Conservation (phyloP, 208 protist genomes). For the Crithidia brevicula region DNA sequence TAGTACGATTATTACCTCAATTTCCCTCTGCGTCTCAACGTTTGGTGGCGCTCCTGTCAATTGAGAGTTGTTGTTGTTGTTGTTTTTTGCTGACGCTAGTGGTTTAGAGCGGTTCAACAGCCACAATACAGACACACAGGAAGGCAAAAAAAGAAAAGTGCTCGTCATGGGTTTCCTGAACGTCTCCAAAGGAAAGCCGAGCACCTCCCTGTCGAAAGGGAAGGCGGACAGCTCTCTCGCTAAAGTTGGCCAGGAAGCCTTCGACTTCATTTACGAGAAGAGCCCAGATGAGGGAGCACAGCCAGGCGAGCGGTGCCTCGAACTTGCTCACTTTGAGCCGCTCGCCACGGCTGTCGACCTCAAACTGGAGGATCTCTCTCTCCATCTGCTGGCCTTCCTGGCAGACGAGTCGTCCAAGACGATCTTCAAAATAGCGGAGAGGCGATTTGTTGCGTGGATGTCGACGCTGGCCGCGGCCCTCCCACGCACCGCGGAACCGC, state of each 20-base stretch:
- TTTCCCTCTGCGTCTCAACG: no score
- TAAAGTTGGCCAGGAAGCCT: conserved; percentile 28
- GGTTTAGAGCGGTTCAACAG: no score
- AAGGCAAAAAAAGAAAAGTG: background rate
- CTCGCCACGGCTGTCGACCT: conserved; percentile 49
- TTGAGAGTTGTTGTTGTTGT: no score
- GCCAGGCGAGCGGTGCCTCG: conserved; percentile 36
- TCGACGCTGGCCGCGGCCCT: conserved; percentile 25
- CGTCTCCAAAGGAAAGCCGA: conserved; percentile 7
- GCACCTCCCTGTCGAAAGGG: no score
- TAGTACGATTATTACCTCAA: no score
- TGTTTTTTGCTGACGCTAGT: no score
- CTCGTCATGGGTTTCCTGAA: conserved; percentile 21
- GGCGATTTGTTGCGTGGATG: conserved; percentile 49
- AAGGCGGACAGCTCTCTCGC: background rate
- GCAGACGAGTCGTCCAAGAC: conserved; percentile 32
- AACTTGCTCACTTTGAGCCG: conserved; percentile 47
- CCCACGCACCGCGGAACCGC: conserved; percentile 5
- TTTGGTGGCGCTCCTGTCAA: no score
- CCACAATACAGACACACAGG: background rate
- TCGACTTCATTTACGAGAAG: conserved; percentile 38
- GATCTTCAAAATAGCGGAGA: conserved; percentile 47
- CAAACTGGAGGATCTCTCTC: conserved; percentile 59
- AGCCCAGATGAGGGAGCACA: background rate
- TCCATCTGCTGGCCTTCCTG: conserved; percentile 73